Evolutionary conservation across 371 early-diverging fungal species (phyloP).

Genomic region (Circinella minor): DNA sequence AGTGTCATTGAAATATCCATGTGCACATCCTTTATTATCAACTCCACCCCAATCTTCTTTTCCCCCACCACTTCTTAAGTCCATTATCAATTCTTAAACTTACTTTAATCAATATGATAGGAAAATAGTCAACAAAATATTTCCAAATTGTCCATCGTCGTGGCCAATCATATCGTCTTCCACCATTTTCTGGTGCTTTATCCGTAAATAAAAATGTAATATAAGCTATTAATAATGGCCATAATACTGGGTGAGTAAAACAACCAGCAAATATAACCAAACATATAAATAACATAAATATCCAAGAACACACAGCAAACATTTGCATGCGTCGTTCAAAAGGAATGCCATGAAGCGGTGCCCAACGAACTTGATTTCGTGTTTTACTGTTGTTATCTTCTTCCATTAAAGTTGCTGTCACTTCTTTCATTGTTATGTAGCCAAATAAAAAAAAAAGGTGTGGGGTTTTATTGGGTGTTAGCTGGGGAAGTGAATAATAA

Average conservation of each 20-base stretch:
- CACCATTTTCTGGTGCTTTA: slow-evolving; percentile 69
- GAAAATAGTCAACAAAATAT: slow-evolving; percentile 80
- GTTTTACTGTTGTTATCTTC: background rate
- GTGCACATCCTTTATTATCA: no score
- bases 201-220: slow-evolving; percentile 60
- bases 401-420: no score
- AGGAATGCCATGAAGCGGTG: slow-evolving; percentile 73
- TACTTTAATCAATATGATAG: slow-evolving; percentile 73
- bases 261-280: slow-evolving; percentile 50
- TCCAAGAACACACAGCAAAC: slow-evolving; percentile 65
- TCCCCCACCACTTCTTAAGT: no score
- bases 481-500: background rate
- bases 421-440: slow-evolving; percentile 1
- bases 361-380: slow-evolving; percentile 50
- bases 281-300: slow-evolving; percentile 60
- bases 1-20: no score
- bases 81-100: background rate
- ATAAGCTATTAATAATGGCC: slow-evolving; percentile 69
- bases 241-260: slow-evolving; percentile 44
- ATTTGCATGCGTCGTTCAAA: slow-evolving; percentile 77
- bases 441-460: background rate
- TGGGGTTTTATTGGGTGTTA: background rate
- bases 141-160: slow-evolving; percentile 61
- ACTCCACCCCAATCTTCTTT: no score
- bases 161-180: slow-evolving; percentile 64